Base-by-base conservation (phyloP, 768 basidiomycete species). In the Leucocoprinus leucothites region DNA sequence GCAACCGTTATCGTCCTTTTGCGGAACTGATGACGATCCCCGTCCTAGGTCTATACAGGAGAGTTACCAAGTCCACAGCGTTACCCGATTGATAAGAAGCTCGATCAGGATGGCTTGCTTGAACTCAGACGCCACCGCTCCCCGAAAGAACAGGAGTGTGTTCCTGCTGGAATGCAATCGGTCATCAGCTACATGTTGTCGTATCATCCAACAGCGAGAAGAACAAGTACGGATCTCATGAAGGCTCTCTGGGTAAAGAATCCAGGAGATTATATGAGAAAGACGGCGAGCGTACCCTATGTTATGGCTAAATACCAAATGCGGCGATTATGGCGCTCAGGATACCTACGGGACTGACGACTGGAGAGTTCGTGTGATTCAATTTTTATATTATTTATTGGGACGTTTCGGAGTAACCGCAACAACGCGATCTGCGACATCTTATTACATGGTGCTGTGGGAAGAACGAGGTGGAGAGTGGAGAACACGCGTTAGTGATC, bases 41-140 rank as follows among this genome's bases (percentile, higher is more conserved):
- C 31, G 34, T 22, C 19, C 34, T 19, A 64, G 63, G 57, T 62
- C 9, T 64, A 62, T 35, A 62, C 60, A 22, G 54, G 54, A 13
- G 26, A 40, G 22, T 61, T 59, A 45, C 63, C 63, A 9, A 40
- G 43, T 13, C 31, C 53, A 2, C n/a, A 53, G 22, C 58, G 56
- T 11, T 59, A 62, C 16, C 60, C 61, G n/a, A 57, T 58, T 16
- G 42, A 34, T 24, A 56, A 57, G 13, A n/a, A 41, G 3, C 56
- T 52, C 11, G 51, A 57, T 22, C 41, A 41, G 38, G 9, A 8
- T 19, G 57, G 56, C 7, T 48, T 64, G 8, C 51, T 51, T 18
- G 24, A 34, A 13, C 48, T 61, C 18, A 35, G 31, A 3, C 61
- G 63, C 4, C 35, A 48, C 25, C 42, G 57, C 13, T 56, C 60